phyloP scores from a whole-genome alignment of 2,329 filamentous ascomycete species.

The Paracoccidioides brasiliensis region DNA sequence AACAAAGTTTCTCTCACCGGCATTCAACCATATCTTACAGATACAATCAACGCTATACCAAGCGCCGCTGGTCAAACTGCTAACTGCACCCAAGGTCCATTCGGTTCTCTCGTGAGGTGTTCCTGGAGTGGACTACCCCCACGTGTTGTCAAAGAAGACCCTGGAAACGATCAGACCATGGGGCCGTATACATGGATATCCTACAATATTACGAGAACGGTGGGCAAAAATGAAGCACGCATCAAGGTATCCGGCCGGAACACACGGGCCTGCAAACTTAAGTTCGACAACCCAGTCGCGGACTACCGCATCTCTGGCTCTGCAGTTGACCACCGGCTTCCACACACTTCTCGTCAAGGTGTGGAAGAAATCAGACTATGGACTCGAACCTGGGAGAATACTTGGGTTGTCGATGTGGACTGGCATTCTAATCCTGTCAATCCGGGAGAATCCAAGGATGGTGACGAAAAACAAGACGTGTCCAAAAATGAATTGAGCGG shows the following conservation, averaged over 20 bases:
- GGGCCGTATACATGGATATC: conserved; percentile 49
- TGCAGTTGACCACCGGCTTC: conserved; percentile 48
- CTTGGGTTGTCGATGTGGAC: conserved; percentile 62
- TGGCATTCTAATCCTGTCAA: conserved; percentile 37
- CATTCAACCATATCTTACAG: conserved; percentile 51
- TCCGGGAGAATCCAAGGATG: background rate
- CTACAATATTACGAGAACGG: conserved; percentile 44
- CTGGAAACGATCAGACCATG: conserved; percentile 29
- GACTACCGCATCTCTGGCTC: conserved; percentile 52
- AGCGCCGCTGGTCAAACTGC: conserved; percentile 52
- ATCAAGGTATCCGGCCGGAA: conserved; percentile 59
- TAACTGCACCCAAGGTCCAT: conserved; percentile 35
- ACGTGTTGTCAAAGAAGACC: conserved; percentile 41
- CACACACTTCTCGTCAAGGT: conserved; percentile 48
- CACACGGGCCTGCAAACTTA: conserved; percentile 64
- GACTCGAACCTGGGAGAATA: conserved; percentile 64
- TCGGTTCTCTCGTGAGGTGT: conserved; percentile 44
- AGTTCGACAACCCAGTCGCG: conserved; percentile 55
- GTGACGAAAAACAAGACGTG: conserved; percentile 17
- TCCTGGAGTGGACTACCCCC: conserved; percentile 58
- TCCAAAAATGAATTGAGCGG: conserved; percentile 42
- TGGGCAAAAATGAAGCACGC: conserved; percentile 37
- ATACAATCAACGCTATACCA: conserved; percentile 56
- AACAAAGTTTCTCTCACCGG: conserved; percentile 60
- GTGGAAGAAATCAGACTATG: conserved; percentile 62